These are phyloP conservation scores for Coniochaeta sp. DNA, from an alignment of 2,329 filamentous ascomycete species.

Conservation along the genomic window DNA sequence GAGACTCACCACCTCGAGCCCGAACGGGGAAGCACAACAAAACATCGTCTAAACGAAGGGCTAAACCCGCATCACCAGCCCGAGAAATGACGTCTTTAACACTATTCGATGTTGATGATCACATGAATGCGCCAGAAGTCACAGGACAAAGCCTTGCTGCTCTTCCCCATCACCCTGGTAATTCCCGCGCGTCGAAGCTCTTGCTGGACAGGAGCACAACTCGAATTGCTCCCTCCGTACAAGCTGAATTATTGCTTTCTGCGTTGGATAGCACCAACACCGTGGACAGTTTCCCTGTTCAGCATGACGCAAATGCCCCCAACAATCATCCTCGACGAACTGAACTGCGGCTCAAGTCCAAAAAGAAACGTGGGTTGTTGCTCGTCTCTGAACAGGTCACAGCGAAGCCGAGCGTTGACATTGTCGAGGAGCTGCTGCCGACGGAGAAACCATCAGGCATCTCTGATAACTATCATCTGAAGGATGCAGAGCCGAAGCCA, in stretches of 20 bases:
- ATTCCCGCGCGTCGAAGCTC: neutral
- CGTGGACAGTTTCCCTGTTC: neutral
- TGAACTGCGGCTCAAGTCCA: neutral
- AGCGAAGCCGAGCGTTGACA: neutral
- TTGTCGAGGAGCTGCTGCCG: neutral
- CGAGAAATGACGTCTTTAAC: neutral
- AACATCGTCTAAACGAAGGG: neutral
- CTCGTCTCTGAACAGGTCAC: neutral
- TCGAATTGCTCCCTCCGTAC: neutral
- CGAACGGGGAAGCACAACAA: neutral
- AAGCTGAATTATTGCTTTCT: neutral
- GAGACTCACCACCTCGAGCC: neutral
- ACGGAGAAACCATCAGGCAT: neutral
- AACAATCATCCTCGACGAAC: slow-evolving; percentile 5
- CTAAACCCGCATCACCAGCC: neutral
- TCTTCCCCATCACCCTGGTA: neutral
- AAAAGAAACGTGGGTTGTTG: neutral
- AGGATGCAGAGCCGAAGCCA: neutral
- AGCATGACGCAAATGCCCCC: neutral
- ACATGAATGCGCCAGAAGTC: neutral
- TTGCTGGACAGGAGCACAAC: neutral
- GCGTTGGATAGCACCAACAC: neutral
- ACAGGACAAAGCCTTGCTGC: neutral
- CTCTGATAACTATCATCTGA: neutral
- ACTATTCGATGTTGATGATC: neutral